Evolutionary conservation across 2,329 filamentous ascomycete species (phyloP), one percentile per base, ranked within the genome.

Genomic region (Talaromyces sp.): DNA sequence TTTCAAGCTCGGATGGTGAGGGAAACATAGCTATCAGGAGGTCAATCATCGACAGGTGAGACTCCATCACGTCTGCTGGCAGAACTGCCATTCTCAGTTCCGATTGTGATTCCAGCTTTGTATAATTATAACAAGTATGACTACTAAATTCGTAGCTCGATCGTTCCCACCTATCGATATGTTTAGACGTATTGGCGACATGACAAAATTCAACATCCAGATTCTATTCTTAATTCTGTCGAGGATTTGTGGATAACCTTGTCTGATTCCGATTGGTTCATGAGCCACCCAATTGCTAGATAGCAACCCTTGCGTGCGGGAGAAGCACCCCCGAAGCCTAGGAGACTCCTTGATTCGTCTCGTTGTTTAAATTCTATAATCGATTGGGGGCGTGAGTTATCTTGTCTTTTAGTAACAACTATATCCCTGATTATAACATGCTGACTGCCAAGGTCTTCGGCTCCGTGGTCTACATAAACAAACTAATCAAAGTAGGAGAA

Each of bases 21-120:
- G 79, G 77, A 66, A 83, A 86, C 84, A 86, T 86, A 10, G 83
- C 82, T 68, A 77, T 72, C 2, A 86, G 72, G n/a, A 86, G 80
- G 60, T 85, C 83, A 38, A 85, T 76, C 63, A 81, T 81, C 1
- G 78, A 80, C 11, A 85, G 71, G 71, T 84, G 83, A 13, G 80
- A 74, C 65, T 82, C 80, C 70, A 84, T 75, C 1, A 83, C 68
- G 7, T 84, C 81, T n/a, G 70, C 70, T 0, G 81, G 76, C 8
- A 84, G 70, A 11, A 51, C 7, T 29, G 47, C 25, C 47, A 51
- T 51, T 17, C 13, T 27, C 47, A 17, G 17, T 29, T 8, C 22
- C 25, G 5, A 29, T 17, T 2, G 7, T 19, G 17, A n/a, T 45
- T 4, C 40, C 11, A 4, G 45, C 22, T 45, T 45, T 22, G 43